These are phyloP conservation scores for Lodderomyces margitis DNA, from an alignment of 1,139 yeast species.

Conservation along the genomic window DNA sequence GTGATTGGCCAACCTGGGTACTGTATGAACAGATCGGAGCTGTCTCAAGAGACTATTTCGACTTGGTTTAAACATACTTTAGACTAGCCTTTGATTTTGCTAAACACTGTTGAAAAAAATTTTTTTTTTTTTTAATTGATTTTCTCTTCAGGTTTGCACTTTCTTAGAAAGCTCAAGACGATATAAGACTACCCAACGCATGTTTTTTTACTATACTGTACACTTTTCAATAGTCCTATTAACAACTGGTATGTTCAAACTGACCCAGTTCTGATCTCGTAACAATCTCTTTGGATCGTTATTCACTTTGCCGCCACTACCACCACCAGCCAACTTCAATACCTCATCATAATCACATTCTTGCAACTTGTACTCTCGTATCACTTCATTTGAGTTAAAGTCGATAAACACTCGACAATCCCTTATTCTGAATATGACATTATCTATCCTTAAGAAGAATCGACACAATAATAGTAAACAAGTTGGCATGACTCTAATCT, in stretches of 20 bases:
- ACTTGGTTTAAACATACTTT: constrained; percentile 3
- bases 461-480: constrained; percentile 72
- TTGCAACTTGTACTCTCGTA: constrained; percentile 76
- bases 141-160: no score
- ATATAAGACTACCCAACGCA: neutral
- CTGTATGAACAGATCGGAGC: constrained; percentile 53
- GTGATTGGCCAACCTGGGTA: constrained; percentile 55
- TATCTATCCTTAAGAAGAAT: constrained; percentile 83
- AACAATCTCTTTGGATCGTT: constrained; percentile 74
- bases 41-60: constrained; percentile 3
- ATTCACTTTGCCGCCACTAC: constrained; percentile 15
- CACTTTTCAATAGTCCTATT: constrained; percentile 14
- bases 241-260: constrained; percentile 52
- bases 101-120: neutral
- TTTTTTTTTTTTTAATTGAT: constrained; percentile 1
- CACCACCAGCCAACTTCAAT: constrained; percentile 28
- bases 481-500: constrained; percentile 86
- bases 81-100: neutral
- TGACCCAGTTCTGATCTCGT: constrained; percentile 83
- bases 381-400: constrained; percentile 59
- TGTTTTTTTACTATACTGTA: constrained; percentile 1
- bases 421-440: constrained; percentile 76
- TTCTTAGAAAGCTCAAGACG: no score
- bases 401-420: constrained; percentile 86
- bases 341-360: constrained; percentile 66